Evolutionary conservation across 768 basidiomycete genomes (phyloP).

Genomic region (Suillus lakei): DNA sequence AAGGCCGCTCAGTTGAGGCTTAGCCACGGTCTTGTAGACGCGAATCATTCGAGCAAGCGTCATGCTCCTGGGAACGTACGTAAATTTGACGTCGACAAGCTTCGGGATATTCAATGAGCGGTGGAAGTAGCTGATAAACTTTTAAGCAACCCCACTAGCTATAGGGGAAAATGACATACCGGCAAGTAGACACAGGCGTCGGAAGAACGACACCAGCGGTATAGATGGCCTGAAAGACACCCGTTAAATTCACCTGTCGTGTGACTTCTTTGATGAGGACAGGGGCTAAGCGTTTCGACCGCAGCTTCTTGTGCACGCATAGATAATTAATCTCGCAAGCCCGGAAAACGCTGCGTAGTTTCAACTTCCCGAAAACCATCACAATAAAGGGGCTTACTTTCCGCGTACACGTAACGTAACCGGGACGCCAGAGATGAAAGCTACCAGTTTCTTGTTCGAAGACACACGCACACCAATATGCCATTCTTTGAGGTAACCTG

Average conservation of each 20-base stretch:
- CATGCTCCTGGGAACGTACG: conserved; percentile 82
- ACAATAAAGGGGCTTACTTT: conserved; percentile 56
- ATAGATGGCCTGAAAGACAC: conserved; percentile 96
- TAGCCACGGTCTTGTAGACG: conserved; percentile 66
- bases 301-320: conserved; percentile 96
- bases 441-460: conserved; percentile 91
- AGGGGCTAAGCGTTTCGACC: conserved; percentile 92
- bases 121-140: conserved; percentile 76
- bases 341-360: conserved; percentile 57
- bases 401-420: conserved; percentile 82
- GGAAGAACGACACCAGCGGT: conserved; percentile 94
- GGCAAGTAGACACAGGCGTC: conserved; percentile 87
- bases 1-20: conserved; percentile 61
- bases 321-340: conserved; percentile 97
- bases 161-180: conserved; percentile 45
- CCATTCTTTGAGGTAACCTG: conserved; percentile 94
- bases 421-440: conserved; percentile 94
- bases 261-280: conserved; percentile 98
- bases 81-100: conserved; percentile 88
- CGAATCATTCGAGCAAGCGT: conserved; percentile 92
- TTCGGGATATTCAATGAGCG: conserved; percentile 91
- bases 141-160: conserved; percentile 12
- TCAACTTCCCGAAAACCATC: conserved; percentile 11
- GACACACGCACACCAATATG: conserved; percentile 93
- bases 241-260: conserved; percentile 84